phyloP scores from a whole-genome alignment of 1,284 basidiomycete genomes.

The Erythrobasidium hasegawianum region DNA sequence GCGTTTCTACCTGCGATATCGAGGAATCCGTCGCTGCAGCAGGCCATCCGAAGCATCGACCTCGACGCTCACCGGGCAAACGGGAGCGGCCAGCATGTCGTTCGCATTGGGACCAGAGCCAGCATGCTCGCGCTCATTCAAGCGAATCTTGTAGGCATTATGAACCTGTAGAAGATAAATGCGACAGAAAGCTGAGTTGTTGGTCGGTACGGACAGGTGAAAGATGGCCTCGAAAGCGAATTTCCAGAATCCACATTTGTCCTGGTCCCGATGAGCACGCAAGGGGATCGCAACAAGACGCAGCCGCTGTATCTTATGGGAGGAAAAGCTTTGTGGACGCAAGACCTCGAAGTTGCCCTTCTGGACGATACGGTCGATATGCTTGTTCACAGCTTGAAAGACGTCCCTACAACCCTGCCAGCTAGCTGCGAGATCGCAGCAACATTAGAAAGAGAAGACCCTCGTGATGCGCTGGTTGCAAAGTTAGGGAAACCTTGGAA shows the following conservation, averaged over 20 bases:
- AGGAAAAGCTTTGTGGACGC: constrained; percentile 84
- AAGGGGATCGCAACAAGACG: constrained; percentile 84
- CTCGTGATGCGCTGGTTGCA: constrained; percentile 83
- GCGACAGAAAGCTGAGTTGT: too few relatives aligned
- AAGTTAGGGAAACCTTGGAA: constrained; percentile 71
- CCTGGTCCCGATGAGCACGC: constrained; percentile 79
- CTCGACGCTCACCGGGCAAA: constrained; percentile 2
- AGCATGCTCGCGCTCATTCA: constrained; percentile 83
- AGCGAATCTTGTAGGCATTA: constrained; percentile 65
- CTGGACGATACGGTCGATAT: constrained; percentile 73
- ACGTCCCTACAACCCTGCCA: constrained; percentile 83
- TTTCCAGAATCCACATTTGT: constrained; percentile 41
- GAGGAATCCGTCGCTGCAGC: constrained; percentile 23
- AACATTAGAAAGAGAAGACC: constrained; percentile 82
- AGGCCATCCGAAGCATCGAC: constrained; percentile 23
- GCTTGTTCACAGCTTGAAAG: constrained; percentile 91
- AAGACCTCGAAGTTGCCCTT: constrained; percentile 84
- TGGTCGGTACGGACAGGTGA: constrained; percentile 34
- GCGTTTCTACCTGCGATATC: background rate
- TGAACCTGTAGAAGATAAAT: too few relatives aligned
- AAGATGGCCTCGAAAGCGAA: background rate
- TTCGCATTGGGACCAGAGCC: constrained; percentile 67
- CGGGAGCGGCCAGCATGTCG: constrained; percentile 2
- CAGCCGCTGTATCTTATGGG: constrained; percentile 57
- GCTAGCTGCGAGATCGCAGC: constrained; percentile 80